Percentiles rank a stretch among this genome's conserved stretches.
phyloP scores from a whole-genome alignment of 768 basidiomycete genomes.

The Terana coerulea region DNA sequence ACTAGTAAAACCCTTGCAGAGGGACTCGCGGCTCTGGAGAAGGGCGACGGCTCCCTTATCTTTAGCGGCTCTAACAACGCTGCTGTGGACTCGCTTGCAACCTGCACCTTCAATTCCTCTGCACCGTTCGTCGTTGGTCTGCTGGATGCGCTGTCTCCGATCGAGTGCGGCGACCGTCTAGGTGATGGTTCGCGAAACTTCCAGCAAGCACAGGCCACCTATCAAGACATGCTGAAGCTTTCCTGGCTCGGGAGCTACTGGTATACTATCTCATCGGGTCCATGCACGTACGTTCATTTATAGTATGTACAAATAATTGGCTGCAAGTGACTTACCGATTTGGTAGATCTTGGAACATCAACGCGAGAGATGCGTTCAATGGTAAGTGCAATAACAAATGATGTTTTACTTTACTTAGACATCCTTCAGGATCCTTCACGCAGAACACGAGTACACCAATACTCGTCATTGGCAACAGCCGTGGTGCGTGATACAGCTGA shows the following conservation, averaged over 20 bases:
- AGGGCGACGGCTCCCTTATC: neutral
- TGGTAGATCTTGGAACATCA: neutral
- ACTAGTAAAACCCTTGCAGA: neutral
- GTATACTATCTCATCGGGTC: neutral
- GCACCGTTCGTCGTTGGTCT: neutral
- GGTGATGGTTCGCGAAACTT: neutral
- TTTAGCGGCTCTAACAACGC: neutral
- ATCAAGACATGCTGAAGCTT: neutral
- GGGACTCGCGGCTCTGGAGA: constrained; percentile 4
- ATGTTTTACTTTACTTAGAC: neutral
- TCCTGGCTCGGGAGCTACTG: neutral
- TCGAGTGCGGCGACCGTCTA: neutral
- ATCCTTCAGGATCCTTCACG: constrained; percentile 7
- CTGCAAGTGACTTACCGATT: neutral
- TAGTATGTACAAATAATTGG: neutral
- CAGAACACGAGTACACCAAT: constrained; percentile 25
- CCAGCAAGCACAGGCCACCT: neutral
- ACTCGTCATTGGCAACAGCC: constrained; percentile 23
- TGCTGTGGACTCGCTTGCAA: neutral
- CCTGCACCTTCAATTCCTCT: neutral
- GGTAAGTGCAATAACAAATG: neutral
- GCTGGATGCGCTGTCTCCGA: neutral
- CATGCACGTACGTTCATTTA: neutral
- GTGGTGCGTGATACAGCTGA: neutral
- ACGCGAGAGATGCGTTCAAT: neutral